Base-by-base conservation (phyloP, 768 basidiomycete genomes). In the Leccinum subtestaceum region DNA sequence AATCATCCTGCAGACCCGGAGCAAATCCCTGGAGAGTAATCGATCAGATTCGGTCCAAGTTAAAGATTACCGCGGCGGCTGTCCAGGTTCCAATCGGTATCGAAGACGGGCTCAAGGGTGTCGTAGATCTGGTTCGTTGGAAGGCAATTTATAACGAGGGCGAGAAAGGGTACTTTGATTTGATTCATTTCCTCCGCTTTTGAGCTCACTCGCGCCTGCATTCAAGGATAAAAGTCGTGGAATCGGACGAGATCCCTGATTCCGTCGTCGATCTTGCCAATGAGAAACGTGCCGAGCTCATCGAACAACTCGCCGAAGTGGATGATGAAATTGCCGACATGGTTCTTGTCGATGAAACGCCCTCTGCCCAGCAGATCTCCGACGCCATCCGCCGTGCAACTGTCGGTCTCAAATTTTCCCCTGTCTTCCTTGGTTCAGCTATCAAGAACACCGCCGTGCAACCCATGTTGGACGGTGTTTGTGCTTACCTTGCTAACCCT, bases 391-490 rank as follows among this genome's bases (percentile, higher is more conserved):
- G 95, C 19, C 91, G 97, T 36, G 83, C 93, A 3, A 98, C 97
- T 1, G 82, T 93, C 66, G 76, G 81, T 11, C 86, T 94, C 68
- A 93, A 90, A 63, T 98, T 99, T 76, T 91, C 93, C 0, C 97
- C 97, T 1, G 97, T 99, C 55, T 97, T 98, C 77, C 78, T 98
- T 60, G 97, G 97, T 43, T 96, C 95, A 6, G 97, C 97, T 0
- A 89, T 98, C 69, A 98, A 97, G 80, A 99, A 99, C 74, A 95
- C 94, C 8, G 93, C 85, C 40, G 89, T 99, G 6, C 97, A 99
- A 70, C 87, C 93, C 17, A 81, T 98, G 56, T 80, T 99, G 19
- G 95, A 99, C 65, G 96, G 95, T 60, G 89, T 98, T 19, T 96
- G 95, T 69, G 80, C 88, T n/a, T 99, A 98, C 75, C 84, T 99